Percentiles rank a stretch among this genome's conserved stretches.
Conservation (phyloP, 495 filamentous ascomycete genomes). For the Penicillium lividum region DNA sequence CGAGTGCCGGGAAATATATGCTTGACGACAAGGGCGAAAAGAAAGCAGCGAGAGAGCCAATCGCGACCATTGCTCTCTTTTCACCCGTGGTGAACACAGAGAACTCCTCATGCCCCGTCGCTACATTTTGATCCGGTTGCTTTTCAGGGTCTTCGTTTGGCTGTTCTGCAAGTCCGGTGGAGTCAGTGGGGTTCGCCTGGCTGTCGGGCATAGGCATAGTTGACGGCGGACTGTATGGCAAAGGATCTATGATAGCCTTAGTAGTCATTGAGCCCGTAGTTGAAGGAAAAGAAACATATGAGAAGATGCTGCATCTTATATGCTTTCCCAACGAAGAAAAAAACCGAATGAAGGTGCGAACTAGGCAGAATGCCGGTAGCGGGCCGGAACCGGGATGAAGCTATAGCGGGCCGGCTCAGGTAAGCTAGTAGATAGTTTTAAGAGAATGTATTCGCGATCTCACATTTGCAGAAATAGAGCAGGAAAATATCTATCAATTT, state of each 20-base stretch:
- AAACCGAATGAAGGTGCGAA: neutral
- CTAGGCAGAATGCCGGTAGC: neutral
- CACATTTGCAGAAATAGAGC: too few species aligned
- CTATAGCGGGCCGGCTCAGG: neutral
- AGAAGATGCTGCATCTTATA: neutral
- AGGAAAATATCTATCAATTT: neutral
- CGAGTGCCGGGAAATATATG: slow-evolving; percentile 48
- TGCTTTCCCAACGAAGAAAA: neutral
- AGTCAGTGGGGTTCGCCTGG: neutral
- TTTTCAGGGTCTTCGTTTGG: neutral
- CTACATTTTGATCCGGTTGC: neutral
- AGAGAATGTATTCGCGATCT: too few species aligned
- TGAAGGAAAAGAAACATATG: neutral
- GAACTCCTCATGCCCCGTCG: neutral
- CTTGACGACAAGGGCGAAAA: slow-evolving; percentile 47
- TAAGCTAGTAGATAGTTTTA: too few species aligned
- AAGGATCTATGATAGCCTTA: neutral
- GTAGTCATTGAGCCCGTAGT: neutral
- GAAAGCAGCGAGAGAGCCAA: slow-evolving; percentile 24
- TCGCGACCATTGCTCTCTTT: slow-evolving; percentile 16
- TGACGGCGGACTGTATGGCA: neutral
- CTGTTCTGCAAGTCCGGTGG: neutral
- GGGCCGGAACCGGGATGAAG: slow-evolving; percentile 1
- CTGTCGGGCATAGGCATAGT: neutral
- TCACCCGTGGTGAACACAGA: slow-evolving; percentile 17